Conservation (phyloP, 2,329 filamentous ascomycete genomes). For the Pseudogymnoascus sp. region DNA sequence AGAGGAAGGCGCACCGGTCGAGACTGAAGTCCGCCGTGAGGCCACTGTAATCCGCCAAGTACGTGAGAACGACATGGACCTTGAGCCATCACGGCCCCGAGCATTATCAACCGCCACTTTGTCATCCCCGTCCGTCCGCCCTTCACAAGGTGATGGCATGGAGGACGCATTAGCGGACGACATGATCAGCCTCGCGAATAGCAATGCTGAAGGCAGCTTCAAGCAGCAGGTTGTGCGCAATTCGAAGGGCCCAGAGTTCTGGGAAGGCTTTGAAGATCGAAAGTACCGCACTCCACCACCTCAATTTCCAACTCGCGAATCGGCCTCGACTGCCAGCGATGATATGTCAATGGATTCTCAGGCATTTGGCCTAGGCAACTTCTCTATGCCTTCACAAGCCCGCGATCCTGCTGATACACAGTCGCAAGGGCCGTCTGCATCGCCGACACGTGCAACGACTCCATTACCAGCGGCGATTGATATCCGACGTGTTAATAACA, state of each 20-base stretch:
- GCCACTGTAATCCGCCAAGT: conserved; percentile 95
- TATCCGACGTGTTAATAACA: conserved; percentile 69
- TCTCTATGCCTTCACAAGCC: conserved; percentile 10
- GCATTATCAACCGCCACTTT: conserved; percentile 49
- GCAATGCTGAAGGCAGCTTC: conserved; percentile 44
- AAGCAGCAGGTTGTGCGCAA: conserved; percentile 67
- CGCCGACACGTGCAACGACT: conserved; percentile 26
- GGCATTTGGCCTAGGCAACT: conserved; percentile 19
- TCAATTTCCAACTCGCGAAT: conserved; percentile 49
- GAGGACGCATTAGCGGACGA: conserved; percentile 67
- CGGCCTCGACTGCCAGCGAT: conserved; percentile 57
- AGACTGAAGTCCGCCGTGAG: conserved; percentile 82
- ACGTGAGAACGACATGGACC: conserved; percentile 73
- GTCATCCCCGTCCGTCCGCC: conserved; percentile 60
- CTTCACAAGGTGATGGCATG: conserved; percentile 53
- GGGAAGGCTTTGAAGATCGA: conserved; percentile 71
- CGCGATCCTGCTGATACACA: conserved; percentile 5
- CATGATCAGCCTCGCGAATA: conserved; percentile 38
- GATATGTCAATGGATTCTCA: conserved; percentile 70
- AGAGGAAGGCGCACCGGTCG: conserved; percentile 81
- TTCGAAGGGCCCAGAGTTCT: conserved; percentile 66
- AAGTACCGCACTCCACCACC: conserved; percentile 48
- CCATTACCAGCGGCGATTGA: conserved; percentile 56
- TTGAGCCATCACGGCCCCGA: conserved; percentile 39
- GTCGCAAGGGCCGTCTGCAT: conserved; percentile 19